phyloP scores from a whole-genome alignment of 2,329 filamentous ascomycete species.

The Ophiosphaerella korrae region DNA sequence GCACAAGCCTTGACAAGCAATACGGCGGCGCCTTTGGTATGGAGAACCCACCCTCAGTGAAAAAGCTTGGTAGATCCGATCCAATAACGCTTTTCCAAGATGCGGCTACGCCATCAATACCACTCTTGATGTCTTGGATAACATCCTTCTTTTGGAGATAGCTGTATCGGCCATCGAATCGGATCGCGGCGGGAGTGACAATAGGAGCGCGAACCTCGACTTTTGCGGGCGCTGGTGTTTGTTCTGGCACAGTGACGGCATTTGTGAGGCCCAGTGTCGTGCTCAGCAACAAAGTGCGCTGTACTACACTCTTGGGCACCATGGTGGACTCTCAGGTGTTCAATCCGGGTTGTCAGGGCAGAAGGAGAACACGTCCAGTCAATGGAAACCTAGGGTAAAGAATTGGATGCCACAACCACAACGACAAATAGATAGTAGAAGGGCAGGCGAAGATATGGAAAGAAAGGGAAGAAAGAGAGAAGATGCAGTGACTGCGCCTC shows the following conservation, averaged over 20 bases:
- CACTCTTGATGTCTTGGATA: conserved; percentile 38
- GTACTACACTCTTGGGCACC: not conserved
- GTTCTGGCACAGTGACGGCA: conserved; percentile 39
- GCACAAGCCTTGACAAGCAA: conserved; percentile 24
- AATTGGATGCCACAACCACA: not conserved
- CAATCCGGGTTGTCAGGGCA: conserved; percentile 3
- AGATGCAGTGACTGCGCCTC: not conserved
- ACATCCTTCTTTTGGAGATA: conserved; percentile 41
- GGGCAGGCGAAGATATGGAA: not conserved
- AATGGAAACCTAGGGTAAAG: not conserved
- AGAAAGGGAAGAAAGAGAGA: not conserved
- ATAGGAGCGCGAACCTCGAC: conserved; percentile 37
- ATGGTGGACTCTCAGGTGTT: not conserved
- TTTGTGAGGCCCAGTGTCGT: conserved; percentile 24
- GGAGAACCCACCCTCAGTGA: conserved; percentile 39
- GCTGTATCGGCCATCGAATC: conserved; percentile 39
- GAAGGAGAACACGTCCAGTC: conserved; percentile 2
- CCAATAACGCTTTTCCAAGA: conserved; percentile 43
- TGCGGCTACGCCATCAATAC: conserved; percentile 34
- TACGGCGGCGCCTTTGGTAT: not conserved
- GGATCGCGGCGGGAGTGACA: conserved; percentile 41
- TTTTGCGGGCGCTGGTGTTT: conserved; percentile 36
- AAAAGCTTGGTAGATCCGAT: conserved; percentile 43
- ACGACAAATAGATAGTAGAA: not conserved
- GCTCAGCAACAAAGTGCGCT: conserved; percentile 29